These are phyloP conservation scores for Teunomyces cretensis DNA, from an alignment of 805 yeast genomes.

Conservation along the genomic window DNA sequence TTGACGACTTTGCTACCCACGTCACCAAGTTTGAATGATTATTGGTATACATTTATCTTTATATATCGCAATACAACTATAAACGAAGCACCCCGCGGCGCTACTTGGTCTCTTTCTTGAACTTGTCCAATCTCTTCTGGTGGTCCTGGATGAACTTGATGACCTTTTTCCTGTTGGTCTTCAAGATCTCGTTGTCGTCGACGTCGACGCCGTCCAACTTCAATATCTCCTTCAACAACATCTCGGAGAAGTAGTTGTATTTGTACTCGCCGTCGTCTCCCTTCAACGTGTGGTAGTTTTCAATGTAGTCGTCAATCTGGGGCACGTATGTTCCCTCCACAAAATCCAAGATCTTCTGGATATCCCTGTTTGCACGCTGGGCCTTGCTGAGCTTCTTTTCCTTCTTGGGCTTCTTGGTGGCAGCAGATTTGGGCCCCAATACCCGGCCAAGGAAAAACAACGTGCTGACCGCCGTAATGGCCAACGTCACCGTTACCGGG, in stretches of 20 bases:
- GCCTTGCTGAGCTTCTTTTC: slow-evolving; percentile 41
- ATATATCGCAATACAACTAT: background rate
- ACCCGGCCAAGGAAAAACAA: slow-evolving; percentile 21
- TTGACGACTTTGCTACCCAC: slow-evolving; percentile 12
- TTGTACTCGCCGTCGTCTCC: slow-evolving; percentile 44
- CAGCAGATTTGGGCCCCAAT: slow-evolving; percentile 1
- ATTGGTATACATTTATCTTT: background rate
- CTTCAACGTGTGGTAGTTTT: slow-evolving; percentile 23
- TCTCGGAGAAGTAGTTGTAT: slow-evolving; percentile 62
- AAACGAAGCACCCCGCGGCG: too few species aligned
- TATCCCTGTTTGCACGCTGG: slow-evolving; percentile 38
- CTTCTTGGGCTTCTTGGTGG: slow-evolving; percentile 21
- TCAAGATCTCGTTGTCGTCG: slow-evolving; percentile 49
- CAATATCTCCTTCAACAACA: slow-evolving; percentile 63
- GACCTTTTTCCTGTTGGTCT: slow-evolving; percentile 56
- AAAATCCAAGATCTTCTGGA: slow-evolving; percentile 38
- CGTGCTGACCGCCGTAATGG: slow-evolving; percentile 30
- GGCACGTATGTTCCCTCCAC: slow-evolving; percentile 43
- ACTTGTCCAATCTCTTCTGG: slow-evolving; percentile 54
- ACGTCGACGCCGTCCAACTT: slow-evolving; percentile 65
- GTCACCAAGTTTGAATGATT: background rate
- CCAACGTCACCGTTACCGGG: slow-evolving; percentile 34
- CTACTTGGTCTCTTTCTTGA: slow-evolving; percentile 27
- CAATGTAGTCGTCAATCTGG: slow-evolving; percentile 33
- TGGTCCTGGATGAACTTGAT: slow-evolving; percentile 61